These are phyloP conservation scores for Lagenidium sp. DNA, from an alignment of 352 stramenopile genomes.

Conservation along the genomic window DNA sequence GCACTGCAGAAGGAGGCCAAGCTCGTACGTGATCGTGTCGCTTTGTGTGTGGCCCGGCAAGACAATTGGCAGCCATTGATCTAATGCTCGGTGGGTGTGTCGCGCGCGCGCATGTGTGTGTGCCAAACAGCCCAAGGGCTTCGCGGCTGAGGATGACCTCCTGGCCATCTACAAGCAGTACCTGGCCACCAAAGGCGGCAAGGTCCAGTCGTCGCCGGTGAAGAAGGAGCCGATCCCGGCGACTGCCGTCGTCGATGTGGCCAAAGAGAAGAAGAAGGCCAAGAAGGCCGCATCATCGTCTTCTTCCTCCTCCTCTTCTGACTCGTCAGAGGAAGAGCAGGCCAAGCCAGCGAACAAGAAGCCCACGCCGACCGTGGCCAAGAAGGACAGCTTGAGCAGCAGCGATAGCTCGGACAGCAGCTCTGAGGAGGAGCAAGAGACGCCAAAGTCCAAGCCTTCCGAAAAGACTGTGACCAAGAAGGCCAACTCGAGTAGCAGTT, in stretches of 20 bases:
- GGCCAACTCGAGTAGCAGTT: conserved; percentile 10
- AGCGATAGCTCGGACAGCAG: conserved; percentile 8
- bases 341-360: conserved; percentile 12
- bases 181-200: conserved; percentile 27
- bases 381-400: not conserved
- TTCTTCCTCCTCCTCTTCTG: conserved; percentile 6
- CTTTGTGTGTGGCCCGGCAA: not conserved
- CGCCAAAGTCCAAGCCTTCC: conserved; percentile 16
- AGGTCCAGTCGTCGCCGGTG: conserved; percentile 10
- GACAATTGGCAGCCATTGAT: too few species aligned
- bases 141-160: conserved; percentile 56
- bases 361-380: conserved; percentile 4
- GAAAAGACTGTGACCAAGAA: conserved; percentile 17
- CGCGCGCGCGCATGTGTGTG: not conserved
- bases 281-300: conserved; percentile 12
- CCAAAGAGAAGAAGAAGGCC: conserved; percentile 29
- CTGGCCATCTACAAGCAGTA: conserved; percentile 70
- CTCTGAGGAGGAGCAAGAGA: conserved; percentile 22
- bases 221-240: conserved; percentile 51
- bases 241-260: conserved; percentile 38
- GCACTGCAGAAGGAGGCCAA: conserved; percentile 69
- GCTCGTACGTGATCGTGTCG: conserved; percentile 30
- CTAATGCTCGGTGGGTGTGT: too few species aligned
- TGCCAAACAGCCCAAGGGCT: conserved; percentile 33
- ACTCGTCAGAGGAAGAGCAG: conserved; percentile 21